Percentiles rank a stretch among this genome's conserved stretches.
Conservation (phyloP, 768 basidiomycete genomes). For the Lentinula sp. region DNA sequence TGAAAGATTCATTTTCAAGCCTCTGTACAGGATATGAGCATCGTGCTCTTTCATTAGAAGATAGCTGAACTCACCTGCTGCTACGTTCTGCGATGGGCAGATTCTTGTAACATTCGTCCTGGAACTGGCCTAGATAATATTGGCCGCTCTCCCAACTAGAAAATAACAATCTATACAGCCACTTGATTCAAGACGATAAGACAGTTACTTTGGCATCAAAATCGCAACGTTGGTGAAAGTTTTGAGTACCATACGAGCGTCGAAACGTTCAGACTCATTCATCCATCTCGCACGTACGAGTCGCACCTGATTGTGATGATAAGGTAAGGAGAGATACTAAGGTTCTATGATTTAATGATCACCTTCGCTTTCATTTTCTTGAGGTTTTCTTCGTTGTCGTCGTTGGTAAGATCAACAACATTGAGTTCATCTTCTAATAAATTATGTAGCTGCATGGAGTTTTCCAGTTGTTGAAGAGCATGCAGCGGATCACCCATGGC, state of each 20-base stretch:
- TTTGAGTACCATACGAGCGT: slow-evolving; percentile 52
- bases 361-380: slow-evolving; percentile 70
- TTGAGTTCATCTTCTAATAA: slow-evolving; percentile 35
- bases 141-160: slow-evolving; percentile 77
- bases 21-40: slow-evolving; percentile 28
- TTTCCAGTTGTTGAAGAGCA: slow-evolving; percentile 84
- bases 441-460: slow-evolving; percentile 52
- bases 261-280: slow-evolving; percentile 82
- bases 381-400: slow-evolving; percentile 38
- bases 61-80: slow-evolving; percentile 30
- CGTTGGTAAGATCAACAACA: slow-evolving; percentile 49
- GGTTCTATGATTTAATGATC: slow-evolving; percentile 2
- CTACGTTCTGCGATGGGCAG: slow-evolving; percentile 39
- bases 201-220: slow-evolving; percentile 44
- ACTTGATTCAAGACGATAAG: background rate
- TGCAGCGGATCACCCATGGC: slow-evolving; percentile 75
- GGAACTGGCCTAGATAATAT: slow-evolving; percentile 85
- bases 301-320: slow-evolving; percentile 46
- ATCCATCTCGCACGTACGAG: slow-evolving; percentile 89
- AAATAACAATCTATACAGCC: background rate
- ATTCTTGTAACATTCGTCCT: slow-evolving; percentile 69
- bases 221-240: slow-evolving; percentile 49
- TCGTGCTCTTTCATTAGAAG: background rate
- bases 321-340: background rate
- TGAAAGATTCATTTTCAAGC: slow-evolving; percentile 55